These are phyloP conservation scores for Flueggea neowawraea DNA, from an alignment of 441 rosid species.

Conservation along the genomic window DNA sequence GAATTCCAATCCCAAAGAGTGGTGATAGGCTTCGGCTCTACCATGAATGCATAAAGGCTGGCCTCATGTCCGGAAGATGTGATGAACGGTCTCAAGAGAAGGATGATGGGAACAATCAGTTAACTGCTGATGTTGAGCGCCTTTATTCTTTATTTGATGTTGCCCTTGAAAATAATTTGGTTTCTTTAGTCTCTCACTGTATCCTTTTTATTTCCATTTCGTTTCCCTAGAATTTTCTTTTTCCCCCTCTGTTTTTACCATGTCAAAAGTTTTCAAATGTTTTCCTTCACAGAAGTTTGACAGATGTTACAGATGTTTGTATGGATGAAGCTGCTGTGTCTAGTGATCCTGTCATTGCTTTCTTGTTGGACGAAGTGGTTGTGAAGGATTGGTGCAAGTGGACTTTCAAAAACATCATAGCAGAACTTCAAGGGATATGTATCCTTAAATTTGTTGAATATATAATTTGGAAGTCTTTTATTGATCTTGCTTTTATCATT, in stretches of 20 bases:
- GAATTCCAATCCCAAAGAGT: constrained; percentile 42
- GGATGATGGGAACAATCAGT: constrained; percentile 53
- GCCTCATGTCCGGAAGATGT: constrained; percentile 51
- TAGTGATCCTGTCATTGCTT: constrained; percentile 86
- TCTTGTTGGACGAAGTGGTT: constrained; percentile 98
- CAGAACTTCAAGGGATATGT: constrained; percentile 75
- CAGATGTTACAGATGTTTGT: constrained; percentile 91
- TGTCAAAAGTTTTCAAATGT: neutral
- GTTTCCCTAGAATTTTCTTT: neutral
- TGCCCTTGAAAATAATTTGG: constrained; percentile 82
- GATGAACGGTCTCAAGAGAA: constrained; percentile 61
- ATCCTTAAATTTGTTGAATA: constrained; percentile 44
- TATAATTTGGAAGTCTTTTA: neutral
- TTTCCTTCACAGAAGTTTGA: constrained; percentile 48
- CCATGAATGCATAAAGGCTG: constrained; percentile 75
- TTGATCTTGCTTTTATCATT: constrained; percentile 4
- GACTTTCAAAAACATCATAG: constrained; percentile 52
- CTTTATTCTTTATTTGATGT: constrained; percentile 86
- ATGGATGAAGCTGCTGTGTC: constrained; percentile 99
- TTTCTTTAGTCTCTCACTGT: constrained; percentile 87
- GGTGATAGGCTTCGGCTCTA: constrained; percentile 61
- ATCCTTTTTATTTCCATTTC: constrained; percentile 38
- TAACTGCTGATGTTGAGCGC: constrained; percentile 67
- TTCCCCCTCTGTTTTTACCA: neutral
- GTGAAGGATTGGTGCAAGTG: constrained; percentile 97